Evolutionary conservation across 306 rosid species (phyloP).

Genomic region (Pterocarpus santalinus): DNA sequence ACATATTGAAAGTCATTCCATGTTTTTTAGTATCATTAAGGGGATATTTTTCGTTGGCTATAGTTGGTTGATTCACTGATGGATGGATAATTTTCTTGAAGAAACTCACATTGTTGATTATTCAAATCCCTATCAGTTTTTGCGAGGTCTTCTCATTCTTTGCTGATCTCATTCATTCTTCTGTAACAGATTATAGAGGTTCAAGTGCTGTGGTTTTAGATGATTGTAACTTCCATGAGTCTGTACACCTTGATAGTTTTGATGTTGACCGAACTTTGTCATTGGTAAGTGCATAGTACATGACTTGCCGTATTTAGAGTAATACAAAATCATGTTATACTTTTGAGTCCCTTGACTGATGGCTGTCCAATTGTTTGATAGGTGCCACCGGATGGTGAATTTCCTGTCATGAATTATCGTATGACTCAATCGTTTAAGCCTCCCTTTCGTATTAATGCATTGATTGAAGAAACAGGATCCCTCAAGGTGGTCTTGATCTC

Average conservation of each 20-base stretch:
- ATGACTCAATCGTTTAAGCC: slow-evolving; percentile 92
- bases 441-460: slow-evolving; percentile 80
- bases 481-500: slow-evolving; percentile 64
- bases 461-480: slow-evolving; percentile 88
- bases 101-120: slow-evolving; percentile 28
- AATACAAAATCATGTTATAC: slow-evolving; percentile 22
- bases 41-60: slow-evolving; percentile 30
- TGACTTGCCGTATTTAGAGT: background rate
- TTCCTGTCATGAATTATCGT: slow-evolving; percentile 95
- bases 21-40: background rate
- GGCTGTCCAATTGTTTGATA: slow-evolving; percentile 43
- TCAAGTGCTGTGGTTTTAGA: slow-evolving; percentile 85
- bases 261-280: slow-evolving; percentile 79
- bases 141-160: slow-evolving; percentile 25
- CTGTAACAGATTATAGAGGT: slow-evolving; percentile 75
- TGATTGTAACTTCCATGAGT: slow-evolving; percentile 97
- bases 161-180: slow-evolving; percentile 38
- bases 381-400: slow-evolving; percentile 96
- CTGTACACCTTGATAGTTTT: slow-evolving; percentile 89
- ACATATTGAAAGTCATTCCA: slow-evolving; percentile 26
- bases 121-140: slow-evolving; percentile 11
- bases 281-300: slow-evolving; percentile 66
- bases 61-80: background rate
- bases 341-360: slow-evolving; percentile 36
- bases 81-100: slow-evolving; percentile 38